These are phyloP conservation scores for Solanum megistacrolobum DNA, from an alignment of 257 asterid genomes.

Conservation along the genomic window DNA sequence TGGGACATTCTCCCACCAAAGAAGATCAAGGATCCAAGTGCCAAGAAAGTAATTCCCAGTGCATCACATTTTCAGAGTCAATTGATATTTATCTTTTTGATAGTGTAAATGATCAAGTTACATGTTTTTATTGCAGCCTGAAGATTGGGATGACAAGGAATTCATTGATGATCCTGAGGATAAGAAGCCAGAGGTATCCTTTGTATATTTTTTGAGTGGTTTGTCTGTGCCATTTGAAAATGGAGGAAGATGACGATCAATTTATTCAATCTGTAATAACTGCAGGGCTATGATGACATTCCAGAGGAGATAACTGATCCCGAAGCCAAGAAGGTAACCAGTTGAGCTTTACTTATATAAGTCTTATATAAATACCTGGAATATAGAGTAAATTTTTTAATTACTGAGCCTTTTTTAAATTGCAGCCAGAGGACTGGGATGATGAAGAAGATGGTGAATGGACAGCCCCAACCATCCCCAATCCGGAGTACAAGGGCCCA, in stretches of 20 bases:
- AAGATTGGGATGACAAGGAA: slow-evolving; percentile 98
- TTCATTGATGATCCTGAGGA: slow-evolving; percentile 89
- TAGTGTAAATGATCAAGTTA: not conserved
- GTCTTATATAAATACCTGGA: not conserved
- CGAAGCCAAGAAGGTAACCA: slow-evolving; percentile 84
- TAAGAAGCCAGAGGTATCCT: slow-evolving; percentile 82
- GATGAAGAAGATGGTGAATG: slow-evolving; percentile 97
- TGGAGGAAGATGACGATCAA: not conserved
- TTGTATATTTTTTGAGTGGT: not conserved
- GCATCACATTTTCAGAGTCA: not conserved
- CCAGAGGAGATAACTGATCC: slow-evolving; percentile 76
- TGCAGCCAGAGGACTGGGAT: slow-evolving; percentile 99
- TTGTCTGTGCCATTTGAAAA: not conserved
- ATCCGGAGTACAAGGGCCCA: slow-evolving; percentile 91
- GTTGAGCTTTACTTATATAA: not conserved
- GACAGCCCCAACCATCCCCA: slow-evolving; percentile 90
- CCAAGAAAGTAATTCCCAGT: slow-evolving; percentile 62
- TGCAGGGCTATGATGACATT: slow-evolving; percentile 91
- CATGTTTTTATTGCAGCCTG: slow-evolving; percentile 56
- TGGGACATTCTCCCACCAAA: slow-evolving; percentile 92
- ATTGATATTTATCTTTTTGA: not conserved
- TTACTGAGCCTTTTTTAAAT: not conserved
- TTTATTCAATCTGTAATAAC: not conserved
- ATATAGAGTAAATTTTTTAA: not conserved
- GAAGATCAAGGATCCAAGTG: slow-evolving; percentile 84